Percentiles rank a stretch among this genome's conserved stretches.
phyloP scores from a whole-genome alignment of 2,329 filamentous ascomycete genomes.

The Nemania diffusa region DNA sequence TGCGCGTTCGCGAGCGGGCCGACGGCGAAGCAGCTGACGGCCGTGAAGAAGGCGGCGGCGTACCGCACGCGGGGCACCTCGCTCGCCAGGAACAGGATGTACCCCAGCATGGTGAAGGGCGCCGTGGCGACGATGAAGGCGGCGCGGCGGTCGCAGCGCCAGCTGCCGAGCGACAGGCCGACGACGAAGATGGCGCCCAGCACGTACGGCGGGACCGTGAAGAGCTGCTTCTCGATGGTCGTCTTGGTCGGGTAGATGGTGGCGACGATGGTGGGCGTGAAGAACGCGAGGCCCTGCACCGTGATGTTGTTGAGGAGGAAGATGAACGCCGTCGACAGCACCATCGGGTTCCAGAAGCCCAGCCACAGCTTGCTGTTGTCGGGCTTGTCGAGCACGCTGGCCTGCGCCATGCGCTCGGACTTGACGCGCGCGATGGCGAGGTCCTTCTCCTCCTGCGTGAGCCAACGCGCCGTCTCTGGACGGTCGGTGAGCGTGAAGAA shows the following conservation, averaged over 20 bases:
- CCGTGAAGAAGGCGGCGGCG: conserved; percentile 76
- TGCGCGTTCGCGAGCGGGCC: conserved; percentile 75
- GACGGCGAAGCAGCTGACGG: conserved; percentile 70
- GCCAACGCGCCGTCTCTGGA: conserved; percentile 74
- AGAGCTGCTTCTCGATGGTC: conserved; percentile 72
- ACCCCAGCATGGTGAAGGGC: conserved; percentile 74
- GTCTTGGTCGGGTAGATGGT: conserved; percentile 71
- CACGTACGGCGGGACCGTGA: conserved; percentile 76
- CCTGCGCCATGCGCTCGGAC: conserved; percentile 72
- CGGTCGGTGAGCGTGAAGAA: conserved; percentile 75
- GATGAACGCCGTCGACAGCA: conserved; percentile 42
- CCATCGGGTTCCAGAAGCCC: conserved; percentile 72
- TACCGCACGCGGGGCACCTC: conserved; percentile 66
- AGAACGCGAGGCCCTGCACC: conserved; percentile 76
- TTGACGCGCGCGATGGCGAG: conserved; percentile 74
- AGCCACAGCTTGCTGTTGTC: conserved; percentile 67
- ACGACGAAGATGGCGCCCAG: conserved; percentile 75
- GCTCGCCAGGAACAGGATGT: conserved; percentile 75
- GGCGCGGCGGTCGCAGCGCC: conserved; percentile 67
- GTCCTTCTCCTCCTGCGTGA: conserved; percentile 72
- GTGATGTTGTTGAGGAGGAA: conserved; percentile 62
- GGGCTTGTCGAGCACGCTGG: conserved; percentile 71
- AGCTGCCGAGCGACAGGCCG: conserved; percentile 69
- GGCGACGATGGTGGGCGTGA: conserved; percentile 74
- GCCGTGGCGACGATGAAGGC: conserved; percentile 69